These are phyloP conservation scores for Arabidopsis lyrata DNA, from an alignment of 441 rosid genomes.

Conservation along the genomic window DNA sequence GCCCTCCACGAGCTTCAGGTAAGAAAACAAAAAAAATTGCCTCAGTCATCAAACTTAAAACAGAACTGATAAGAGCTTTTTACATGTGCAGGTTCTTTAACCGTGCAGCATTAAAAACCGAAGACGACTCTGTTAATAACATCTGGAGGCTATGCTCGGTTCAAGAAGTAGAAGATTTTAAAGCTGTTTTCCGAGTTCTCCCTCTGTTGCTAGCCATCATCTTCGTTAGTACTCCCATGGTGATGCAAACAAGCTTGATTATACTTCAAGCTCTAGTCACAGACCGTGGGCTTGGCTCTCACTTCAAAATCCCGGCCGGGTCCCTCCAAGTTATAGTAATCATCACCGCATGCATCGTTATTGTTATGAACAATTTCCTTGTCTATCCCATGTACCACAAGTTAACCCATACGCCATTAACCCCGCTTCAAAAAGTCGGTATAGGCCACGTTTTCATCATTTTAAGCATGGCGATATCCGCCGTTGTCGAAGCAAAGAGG, in stretches of 20 bases:
- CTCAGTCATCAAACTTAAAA: neutral
- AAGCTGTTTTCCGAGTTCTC: constrained; percentile 54
- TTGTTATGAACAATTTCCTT: constrained; percentile 45
- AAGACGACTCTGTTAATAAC: constrained; percentile 1
- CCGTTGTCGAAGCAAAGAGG: constrained; percentile 53
- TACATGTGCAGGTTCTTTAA: constrained; percentile 42
- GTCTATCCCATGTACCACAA: constrained; percentile 45
- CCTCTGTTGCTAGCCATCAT: constrained; percentile 1
- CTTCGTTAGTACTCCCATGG: neutral
- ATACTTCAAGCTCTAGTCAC: constrained; percentile 54
- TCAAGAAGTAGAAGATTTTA: constrained; percentile 60
- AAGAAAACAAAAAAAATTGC: neutral
- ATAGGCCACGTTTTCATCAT: constrained; percentile 51
- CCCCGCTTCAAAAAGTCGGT: constrained; percentile 49
- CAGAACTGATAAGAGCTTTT: neutral
- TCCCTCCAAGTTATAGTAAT: constrained; percentile 42
- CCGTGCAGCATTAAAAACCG: constrained; percentile 56
- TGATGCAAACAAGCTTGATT: constrained; percentile 41
- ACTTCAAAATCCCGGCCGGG: constrained; percentile 56
- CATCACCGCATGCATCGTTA: constrained; percentile 34
- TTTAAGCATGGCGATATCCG: constrained; percentile 48
- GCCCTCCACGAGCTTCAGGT: constrained; percentile 46
- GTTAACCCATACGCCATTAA: constrained; percentile 36
- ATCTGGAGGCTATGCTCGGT: constrained; percentile 28
- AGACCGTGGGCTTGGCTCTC: constrained; percentile 49